phyloP scores from a whole-genome alignment of 768 basidiomycete species.

The Amanita phalloides region DNA sequence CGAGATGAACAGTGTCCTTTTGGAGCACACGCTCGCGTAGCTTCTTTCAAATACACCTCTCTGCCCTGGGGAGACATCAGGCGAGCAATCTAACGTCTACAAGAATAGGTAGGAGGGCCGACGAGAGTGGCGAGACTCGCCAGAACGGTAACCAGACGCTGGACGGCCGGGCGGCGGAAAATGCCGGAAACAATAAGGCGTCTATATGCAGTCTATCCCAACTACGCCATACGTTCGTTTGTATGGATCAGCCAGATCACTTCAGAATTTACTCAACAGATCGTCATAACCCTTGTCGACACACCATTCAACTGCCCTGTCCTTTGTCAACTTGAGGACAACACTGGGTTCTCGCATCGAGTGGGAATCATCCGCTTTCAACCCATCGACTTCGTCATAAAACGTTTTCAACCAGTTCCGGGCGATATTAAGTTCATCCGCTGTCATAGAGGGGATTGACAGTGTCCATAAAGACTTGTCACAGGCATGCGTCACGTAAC shows the following conservation, averaged over 20 bases:
- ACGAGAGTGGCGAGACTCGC: no score
- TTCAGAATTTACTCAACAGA: slow-evolving; percentile 24
- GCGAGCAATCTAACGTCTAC: no score
- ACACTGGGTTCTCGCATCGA: slow-evolving; percentile 19
- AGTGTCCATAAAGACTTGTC: slow-evolving; percentile 59
- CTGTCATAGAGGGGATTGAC: slow-evolving; percentile 34
- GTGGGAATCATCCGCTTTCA: slow-evolving; percentile 23
- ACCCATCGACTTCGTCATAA: not conserved
- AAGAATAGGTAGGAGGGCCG: no score
- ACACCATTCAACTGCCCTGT: slow-evolving; percentile 43
- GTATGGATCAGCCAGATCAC: not conserved
- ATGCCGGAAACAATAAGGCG: no score
- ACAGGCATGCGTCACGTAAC: slow-evolving; percentile 61
- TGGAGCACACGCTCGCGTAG: no score
- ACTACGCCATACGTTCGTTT: not conserved
- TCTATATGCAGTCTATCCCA: no score
- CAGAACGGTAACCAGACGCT: no score
- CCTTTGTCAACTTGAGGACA: slow-evolving; percentile 39
- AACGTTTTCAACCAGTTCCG: slow-evolving; percentile 36
- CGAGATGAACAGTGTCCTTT: no score
- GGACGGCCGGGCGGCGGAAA: no score
- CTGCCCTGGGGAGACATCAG: no score
- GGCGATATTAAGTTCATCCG: slow-evolving; percentile 36
- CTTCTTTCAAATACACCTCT: no score
- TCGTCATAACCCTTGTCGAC: slow-evolving; percentile 44